Evolutionary conservation across 2,329 filamentous ascomycete species (phyloP), one percentile per base, ranked within the genome.

Genomic region (Claviceps capensis): DNA sequence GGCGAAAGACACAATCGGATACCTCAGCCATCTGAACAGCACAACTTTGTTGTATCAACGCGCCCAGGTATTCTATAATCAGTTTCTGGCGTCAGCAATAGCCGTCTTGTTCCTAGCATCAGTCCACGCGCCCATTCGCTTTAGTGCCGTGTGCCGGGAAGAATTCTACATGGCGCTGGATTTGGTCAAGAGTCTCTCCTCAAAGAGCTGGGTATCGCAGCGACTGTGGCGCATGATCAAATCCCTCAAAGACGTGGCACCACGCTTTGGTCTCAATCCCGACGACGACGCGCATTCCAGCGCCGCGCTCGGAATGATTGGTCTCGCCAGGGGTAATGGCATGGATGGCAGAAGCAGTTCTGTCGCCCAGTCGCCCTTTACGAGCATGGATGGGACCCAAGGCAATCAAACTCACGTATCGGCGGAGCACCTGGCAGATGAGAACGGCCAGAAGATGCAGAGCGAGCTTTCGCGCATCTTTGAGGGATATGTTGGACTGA

Each of bases 161-260:
- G 86, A 90, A 64, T 90, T 90, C 62, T 88, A 88, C 68, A 81
- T 85, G 74, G 85, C 83, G 0, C 75, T 90, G 1, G 83, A 88
- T 51, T 71, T 90, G 3, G 79, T 90, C 41, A 83, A 85, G 55
- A 82, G 84, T 51, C 74, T 90, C 52, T 86, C 82, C 3, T 78
- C 79, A 34, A 82, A 83, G 60, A 85, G 81, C 26, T 86, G 79
- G 69, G 81, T 88, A 2, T 84, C 81, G 5, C 82, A 85, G 58
- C 75, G 85, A 1, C 69, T 90, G 1, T 90, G 86, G 86, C 77
- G 78, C 56, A 87, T 82, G 0, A 81, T 88, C 50, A 75, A 76
- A 44, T 79, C 81, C 0, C 74, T 90, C 40, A 86, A 86, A 59
- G 80, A 86, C 54, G 80, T 87, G 6, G 85, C 82, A 0, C 83